Evolutionary conservation across 352 stramenopile species (phyloP).

Genomic region (Phytophthora cactorum): DNA sequence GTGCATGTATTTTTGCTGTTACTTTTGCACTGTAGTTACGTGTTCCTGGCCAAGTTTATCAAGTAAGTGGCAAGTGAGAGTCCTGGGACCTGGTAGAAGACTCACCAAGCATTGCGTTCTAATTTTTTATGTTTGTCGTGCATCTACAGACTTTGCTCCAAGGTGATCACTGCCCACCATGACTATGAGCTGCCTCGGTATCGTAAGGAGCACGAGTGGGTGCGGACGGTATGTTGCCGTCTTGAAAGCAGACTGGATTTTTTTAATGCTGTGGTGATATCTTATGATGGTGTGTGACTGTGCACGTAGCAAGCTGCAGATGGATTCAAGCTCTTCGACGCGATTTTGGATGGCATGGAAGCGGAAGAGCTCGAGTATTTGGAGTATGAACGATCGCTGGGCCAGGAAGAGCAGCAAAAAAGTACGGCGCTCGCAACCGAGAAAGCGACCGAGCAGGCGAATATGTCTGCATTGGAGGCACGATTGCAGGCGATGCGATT

Average conservation of each 20-base stretch:
- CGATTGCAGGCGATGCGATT: slow-evolving; percentile 58
- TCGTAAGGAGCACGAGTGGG: slow-evolving; percentile 70
- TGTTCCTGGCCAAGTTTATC: slow-evolving; percentile 83
- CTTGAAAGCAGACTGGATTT: neutral
- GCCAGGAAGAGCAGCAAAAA: slow-evolving; percentile 31
- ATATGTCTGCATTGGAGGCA: slow-evolving; percentile 52
- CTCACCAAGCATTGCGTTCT: slow-evolving; percentile 24
- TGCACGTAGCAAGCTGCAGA: slow-evolving; percentile 64
- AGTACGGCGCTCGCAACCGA: slow-evolving; percentile 13
- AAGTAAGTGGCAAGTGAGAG: slow-evolving; percentile 52
- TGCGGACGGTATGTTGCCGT: slow-evolving; percentile 52
- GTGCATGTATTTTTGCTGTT: neutral
- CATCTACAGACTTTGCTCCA: slow-evolving; percentile 64
- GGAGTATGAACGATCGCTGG: slow-evolving; percentile 57
- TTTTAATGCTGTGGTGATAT: neutral
- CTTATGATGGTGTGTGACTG: slow-evolving; percentile 4
- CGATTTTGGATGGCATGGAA: slow-evolving; percentile 84
- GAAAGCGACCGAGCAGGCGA: slow-evolving; percentile 17
- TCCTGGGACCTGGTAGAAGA: slow-evolving; percentile 6
- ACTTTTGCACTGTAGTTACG: slow-evolving; percentile 53
- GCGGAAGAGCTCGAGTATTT: slow-evolving; percentile 65
- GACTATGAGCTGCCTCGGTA: slow-evolving; percentile 67
- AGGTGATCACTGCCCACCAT: slow-evolving; percentile 66
- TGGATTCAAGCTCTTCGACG: slow-evolving; percentile 71
- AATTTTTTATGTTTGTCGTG: slow-evolving; percentile 21